A percentile compares a stretch with the other conserved stretches of the same genome.
Conservation (phyloP, 768 basidiomycete species). For the Pleurotus platypus region DNA sequence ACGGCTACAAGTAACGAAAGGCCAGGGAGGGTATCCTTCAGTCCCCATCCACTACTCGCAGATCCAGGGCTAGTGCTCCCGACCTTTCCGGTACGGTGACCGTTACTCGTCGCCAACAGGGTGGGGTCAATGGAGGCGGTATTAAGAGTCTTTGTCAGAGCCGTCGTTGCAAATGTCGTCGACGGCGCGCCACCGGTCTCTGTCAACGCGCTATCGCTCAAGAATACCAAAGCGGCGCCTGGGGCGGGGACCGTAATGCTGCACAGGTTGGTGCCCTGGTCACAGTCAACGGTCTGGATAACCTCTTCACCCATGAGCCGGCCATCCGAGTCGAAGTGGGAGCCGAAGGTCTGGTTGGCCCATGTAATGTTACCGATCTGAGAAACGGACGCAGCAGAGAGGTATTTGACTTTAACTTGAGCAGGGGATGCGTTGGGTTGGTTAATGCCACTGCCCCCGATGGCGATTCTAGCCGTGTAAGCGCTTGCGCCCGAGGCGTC, state of each 20-base stretch:
- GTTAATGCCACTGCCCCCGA: constrained; percentile 37
- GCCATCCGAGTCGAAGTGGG: constrained; percentile 63
- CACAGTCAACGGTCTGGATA: constrained; percentile 60
- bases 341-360: constrained; percentile 70
- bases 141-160: constrained; percentile 46
- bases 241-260: constrained; percentile 64
- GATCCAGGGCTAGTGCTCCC: constrained; percentile 37
- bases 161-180: constrained; percentile 55
- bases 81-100: constrained; percentile 27
- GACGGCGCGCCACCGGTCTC: constrained; percentile 26
- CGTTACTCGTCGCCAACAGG: constrained; percentile 66
- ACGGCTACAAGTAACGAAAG: constrained; percentile 1
- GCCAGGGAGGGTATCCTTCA: background rate
- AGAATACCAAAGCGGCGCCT: constrained; percentile 72
- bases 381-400: constrained; percentile 51
- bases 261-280: constrained; percentile 50
- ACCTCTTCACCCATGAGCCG: constrained; percentile 51
- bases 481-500: constrained; percentile 55
- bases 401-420: constrained; percentile 56
- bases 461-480: constrained; percentile 46
- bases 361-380: constrained; percentile 69
- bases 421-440: constrained; percentile 31
- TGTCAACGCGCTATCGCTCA: constrained; percentile 37
- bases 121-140: constrained; percentile 51
- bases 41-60: background rate